Percentiles rank a stretch among this genome's conserved stretches.
phyloP scores from a whole-genome alignment of 176 grass and related monocot genomes.

The Bolboschoenus planiculmis region DNA sequence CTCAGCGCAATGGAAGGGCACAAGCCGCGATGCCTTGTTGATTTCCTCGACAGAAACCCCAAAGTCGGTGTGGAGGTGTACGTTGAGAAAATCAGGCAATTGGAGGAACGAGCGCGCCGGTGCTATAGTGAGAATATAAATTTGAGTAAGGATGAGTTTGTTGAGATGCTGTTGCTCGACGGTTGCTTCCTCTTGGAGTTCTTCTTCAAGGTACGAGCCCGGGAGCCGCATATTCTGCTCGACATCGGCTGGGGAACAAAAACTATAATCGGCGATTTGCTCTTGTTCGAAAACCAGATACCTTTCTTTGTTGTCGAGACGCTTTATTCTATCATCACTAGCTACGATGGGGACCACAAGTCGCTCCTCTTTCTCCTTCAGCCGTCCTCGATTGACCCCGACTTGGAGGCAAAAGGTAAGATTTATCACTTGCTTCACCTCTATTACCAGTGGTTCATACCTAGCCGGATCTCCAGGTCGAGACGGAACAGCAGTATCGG shows the following conservation, averaged over 20 bases:
- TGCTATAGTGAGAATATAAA: constrained; percentile 24
- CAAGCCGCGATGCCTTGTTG: constrained; percentile 13
- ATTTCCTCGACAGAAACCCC: constrained; percentile 4
- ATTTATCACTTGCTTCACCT: constrained; percentile 23
- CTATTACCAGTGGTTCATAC: constrained; percentile 9
- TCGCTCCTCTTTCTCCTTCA: constrained; percentile 13
- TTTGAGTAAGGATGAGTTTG: constrained; percentile 6
- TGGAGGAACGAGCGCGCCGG: constrained; percentile 15
- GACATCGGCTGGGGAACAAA: constrained; percentile 15
- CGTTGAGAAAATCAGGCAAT: not conserved
- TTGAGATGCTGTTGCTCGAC: constrained; percentile 24
- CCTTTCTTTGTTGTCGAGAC: not conserved
- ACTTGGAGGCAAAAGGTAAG: constrained; percentile 7
- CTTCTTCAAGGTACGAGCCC: not conserved
- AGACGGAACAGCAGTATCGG: not conserved
- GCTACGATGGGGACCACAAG: not conserved
- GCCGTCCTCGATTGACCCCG: not conserved
- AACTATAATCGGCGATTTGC: constrained; percentile 16
- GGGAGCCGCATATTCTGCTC: constrained; percentile 9
- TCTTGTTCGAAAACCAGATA: constrained; percentile 21
- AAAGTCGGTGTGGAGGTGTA: not conserved
- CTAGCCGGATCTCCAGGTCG: not conserved
- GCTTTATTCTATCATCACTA: constrained; percentile 1
- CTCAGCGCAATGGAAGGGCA: constrained; percentile 15
- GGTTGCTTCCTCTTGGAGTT: constrained; percentile 27